Evolutionary conservation across 306 rosid genomes (phyloP).

Genomic region (Gastrolobium bilobum): DNA sequence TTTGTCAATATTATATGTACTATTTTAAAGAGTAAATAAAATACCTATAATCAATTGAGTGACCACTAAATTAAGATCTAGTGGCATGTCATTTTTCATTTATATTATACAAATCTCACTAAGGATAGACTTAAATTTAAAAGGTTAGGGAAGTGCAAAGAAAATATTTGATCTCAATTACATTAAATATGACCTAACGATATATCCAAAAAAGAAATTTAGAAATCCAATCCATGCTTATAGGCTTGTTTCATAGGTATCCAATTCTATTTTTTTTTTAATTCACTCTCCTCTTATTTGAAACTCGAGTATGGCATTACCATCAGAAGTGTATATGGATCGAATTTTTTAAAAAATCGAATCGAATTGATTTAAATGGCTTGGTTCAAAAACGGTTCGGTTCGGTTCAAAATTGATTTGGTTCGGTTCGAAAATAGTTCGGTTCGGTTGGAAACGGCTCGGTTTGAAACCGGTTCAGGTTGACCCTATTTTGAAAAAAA

Average conservation of each 20-base stretch:
- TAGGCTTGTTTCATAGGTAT: not conserved
- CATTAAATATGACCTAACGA: not conserved
- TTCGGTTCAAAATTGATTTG: too few species aligned
- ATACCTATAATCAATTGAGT: not conserved
- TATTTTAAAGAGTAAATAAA: not conserved
- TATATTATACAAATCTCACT: not conserved
- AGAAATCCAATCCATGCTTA: not conserved
- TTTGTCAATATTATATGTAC: not conserved
- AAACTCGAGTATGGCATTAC: not conserved
- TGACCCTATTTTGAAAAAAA: too few species aligned
- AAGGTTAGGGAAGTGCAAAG: not conserved
- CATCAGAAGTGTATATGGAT: too few species aligned
- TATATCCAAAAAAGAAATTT: not conserved
- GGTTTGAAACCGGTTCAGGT: too few species aligned
- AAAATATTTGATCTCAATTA: constrained; percentile 6
- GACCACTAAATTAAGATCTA: not conserved
- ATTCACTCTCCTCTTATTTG: not conserved
- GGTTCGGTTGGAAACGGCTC: too few species aligned
- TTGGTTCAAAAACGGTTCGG: too few species aligned
- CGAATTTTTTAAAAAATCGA: too few species aligned
- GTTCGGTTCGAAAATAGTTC: too few species aligned
- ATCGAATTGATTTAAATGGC: too few species aligned
- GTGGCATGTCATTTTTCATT: not conserved
- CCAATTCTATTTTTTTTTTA: not conserved
- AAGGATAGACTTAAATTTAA: not conserved